phyloP scores from a whole-genome alignment of 305 asterid genomes.

The Fraxinus dipetala region DNA sequence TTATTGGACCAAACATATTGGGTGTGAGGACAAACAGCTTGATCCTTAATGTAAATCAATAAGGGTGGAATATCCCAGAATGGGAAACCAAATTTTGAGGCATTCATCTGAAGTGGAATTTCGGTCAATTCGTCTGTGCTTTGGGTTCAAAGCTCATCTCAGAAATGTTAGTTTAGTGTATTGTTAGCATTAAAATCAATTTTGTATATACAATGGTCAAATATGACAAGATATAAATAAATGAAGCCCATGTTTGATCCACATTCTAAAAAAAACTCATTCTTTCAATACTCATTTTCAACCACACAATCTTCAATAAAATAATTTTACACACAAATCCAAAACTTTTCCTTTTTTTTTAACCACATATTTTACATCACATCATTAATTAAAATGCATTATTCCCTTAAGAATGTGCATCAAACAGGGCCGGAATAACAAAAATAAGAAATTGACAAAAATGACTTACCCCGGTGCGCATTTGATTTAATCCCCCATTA shows the following conservation, averaged over 20 bases:
- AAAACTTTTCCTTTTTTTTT: too few species aligned
- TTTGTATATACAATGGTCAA: conserved; percentile 1
- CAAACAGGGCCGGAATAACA: neutral
- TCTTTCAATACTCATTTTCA: too few species aligned
- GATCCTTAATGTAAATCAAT: neutral
- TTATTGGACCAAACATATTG: neutral
- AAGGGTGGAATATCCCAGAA: neutral
- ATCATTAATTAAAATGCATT: too few species aligned
- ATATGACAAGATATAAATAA: conserved; percentile 14
- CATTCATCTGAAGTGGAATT: conserved; percentile 10
- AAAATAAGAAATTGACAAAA: conserved; percentile 1
- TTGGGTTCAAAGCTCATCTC: neutral
- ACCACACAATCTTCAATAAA: too few species aligned
- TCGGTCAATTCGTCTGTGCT: neutral
- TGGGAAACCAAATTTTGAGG: conserved; percentile 12
- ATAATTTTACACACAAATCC: too few species aligned
- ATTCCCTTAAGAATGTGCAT: too few species aligned
- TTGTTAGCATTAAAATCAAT: neutral
- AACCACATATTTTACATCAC: too few species aligned
- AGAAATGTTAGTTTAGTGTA: neutral
- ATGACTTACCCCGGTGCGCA: conserved; percentile 83
- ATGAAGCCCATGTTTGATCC: neutral
- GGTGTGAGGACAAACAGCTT: neutral
- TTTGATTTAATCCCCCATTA: conserved; percentile 95
- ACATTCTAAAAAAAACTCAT: too few species aligned